Conservation (phyloP, 352 stramenopile species). For the Thraustochytrium striatum region DNA sequence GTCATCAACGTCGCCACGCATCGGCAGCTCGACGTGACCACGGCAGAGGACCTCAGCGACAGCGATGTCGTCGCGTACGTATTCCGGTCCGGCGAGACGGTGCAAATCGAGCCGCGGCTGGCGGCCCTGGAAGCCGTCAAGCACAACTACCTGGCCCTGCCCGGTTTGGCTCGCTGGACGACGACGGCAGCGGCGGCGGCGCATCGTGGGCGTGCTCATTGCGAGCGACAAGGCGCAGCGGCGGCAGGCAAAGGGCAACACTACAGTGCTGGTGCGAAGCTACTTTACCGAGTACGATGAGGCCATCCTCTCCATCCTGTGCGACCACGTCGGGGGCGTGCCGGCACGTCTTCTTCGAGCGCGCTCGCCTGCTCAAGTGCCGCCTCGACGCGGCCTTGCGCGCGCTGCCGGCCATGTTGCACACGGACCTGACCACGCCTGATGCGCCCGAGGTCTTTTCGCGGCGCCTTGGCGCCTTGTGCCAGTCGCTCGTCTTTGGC, state of each 20-base stretch:
- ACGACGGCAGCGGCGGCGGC: not conserved
- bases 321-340: not conserved
- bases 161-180: not conserved
- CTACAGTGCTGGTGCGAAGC: not conserved
- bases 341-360: not conserved
- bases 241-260: not conserved
- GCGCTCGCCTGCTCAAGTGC: not conserved
- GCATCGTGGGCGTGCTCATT: not conserved
- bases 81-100: not conserved
- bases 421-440: not conserved
- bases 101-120: not conserved
- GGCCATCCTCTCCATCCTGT: not conserved
- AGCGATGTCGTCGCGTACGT: not conserved
- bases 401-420: not conserved
- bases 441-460: not conserved
- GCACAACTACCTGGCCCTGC: not conserved
- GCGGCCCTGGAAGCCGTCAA: not conserved
- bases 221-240: not conserved
- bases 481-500: not conserved
- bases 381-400: not conserved
- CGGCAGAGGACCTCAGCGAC: not conserved
- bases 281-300: slow-evolving; percentile 5
- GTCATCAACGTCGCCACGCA: not conserved
- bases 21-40: not conserved
- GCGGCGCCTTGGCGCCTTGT: not conserved